Evolutionary conservation across 176 grass and related monocot genomes (phyloP), one percentile per base, ranked within the genome.

Genomic region (Dendrocalamus sinicus): DNA sequence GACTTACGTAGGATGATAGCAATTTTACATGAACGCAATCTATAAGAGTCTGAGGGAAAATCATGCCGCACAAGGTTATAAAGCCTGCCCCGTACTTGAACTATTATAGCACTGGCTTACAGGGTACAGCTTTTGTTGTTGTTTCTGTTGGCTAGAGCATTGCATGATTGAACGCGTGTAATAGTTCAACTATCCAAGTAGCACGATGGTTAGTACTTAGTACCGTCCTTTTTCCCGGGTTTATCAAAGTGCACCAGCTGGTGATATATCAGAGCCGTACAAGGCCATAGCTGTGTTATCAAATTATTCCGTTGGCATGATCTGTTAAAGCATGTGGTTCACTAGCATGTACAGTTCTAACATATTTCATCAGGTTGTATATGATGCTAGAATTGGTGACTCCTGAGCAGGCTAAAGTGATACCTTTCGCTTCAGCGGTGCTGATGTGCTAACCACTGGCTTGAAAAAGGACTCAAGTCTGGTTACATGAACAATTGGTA

Each of bases 381-480:
- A 80, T 73, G n/a, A 80, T 70, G 17, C 5, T 23, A 69, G 1
- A 46, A 81, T 30, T 30, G 50, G 30, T 76, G 22, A 64, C 15
- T 55, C 12, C 0, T 2, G 28, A 76, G 8, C 85, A 75, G 30
- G 44, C 44, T 41, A 81, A 73, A 22, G 24, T 17, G 59, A 78
- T 65, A 88, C 92, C 92, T 93, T 91, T 37, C 86, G 78, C 85
- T 88, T 89, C 53, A 83, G 15, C 15, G 73, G 78, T 69, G 64
- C 44, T 75, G 87, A 88, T 61, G 86, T 83, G 59, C 48, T 77
- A 57, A 11, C 77, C 78, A 72, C 84, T 88, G 95, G 84, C 63
- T 86, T 90, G 73, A 92, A 91, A 81, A 92, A 94, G n/a, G 90
- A 88, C 58, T 92, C 90, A 2, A 94, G 82, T 46, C 92, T 94